Percentiles rank a stretch among this genome's conserved stretches.
Conservation (phyloP, 1,139 yeast genomes). For the Candida pseudoviswanathii region DNA sequence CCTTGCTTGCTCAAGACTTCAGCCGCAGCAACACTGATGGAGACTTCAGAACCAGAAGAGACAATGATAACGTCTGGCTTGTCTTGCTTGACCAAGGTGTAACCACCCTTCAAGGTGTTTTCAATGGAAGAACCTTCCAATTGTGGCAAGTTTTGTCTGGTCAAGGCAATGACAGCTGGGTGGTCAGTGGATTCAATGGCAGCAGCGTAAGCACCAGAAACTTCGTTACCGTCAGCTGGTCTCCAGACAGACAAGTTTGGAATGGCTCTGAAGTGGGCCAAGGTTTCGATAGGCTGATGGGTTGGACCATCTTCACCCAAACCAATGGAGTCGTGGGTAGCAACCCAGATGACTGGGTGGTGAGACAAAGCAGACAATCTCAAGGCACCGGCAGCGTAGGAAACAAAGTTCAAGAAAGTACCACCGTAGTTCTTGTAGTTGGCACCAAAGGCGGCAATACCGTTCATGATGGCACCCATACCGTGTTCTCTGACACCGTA, state of each 20-base stretch:
- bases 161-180: constrained; percentile 88
- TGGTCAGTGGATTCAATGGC: constrained; percentile 74
- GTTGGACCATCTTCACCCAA: constrained; percentile 99
- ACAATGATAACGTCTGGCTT: constrained; percentile 80
- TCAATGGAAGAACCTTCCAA: constrained; percentile 91
- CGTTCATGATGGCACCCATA: constrained; percentile 99
- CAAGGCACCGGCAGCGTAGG: constrained; percentile 97
- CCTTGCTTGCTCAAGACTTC: constrained; percentile 66
- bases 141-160: constrained; percentile 98
- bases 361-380: constrained; percentile 94
- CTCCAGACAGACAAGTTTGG: constrained; percentile 98
- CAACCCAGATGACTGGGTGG: constrained; percentile 95
- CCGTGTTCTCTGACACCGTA: constrained; percentile 99
- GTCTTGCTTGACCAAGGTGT: constrained; percentile 64
- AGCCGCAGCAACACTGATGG: constrained; percentile 80
- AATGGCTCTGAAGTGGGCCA: constrained; percentile 95
- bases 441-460: constrained; percentile 94
- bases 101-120: constrained; percentile 95
- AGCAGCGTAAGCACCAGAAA: constrained; percentile 90
- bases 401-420: constrained; percentile 97
- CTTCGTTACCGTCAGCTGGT: constrained; percentile 99
- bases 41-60: constrained; percentile 96
- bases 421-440: constrained; percentile 95
- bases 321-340: constrained; percentile 99
- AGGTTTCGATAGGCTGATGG: constrained; percentile 98